Conservation (phyloP, 1,284 basidiomycete species). For the Cerrena zonata region DNA sequence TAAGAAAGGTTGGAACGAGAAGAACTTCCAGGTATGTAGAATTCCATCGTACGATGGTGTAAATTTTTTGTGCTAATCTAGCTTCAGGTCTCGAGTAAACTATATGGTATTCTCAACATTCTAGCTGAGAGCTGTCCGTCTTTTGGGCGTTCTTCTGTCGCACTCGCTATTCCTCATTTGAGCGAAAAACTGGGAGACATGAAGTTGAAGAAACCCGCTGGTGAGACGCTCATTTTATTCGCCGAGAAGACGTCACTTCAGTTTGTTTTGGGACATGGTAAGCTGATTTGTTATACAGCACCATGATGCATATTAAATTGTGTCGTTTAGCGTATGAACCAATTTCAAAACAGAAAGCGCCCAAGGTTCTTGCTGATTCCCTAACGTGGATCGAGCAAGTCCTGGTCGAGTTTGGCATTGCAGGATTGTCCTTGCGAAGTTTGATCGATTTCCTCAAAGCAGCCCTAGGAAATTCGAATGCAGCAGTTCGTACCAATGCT, state of each 20-base stretch:
- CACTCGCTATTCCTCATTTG: slow-evolving; percentile 79
- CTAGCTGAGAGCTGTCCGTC: slow-evolving; percentile 77
- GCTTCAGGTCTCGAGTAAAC: slow-evolving; percentile 76
- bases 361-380: slow-evolving; percentile 93
- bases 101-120: slow-evolving; percentile 71
- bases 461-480: slow-evolving; percentile 89
- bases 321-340: slow-evolving; percentile 75
- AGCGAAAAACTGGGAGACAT: slow-evolving; percentile 94
- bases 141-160: slow-evolving; percentile 83
- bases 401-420: slow-evolving; percentile 88
- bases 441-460: slow-evolving; percentile 89
- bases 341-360: slow-evolving; percentile 90
- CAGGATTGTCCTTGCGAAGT: slow-evolving; percentile 76
- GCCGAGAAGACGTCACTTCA: slow-evolving; percentile 92
- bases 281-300: slow-evolving; percentile 17
- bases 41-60: background rate
- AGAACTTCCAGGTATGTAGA: slow-evolving; percentile 86
- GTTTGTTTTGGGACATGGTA: slow-evolving; percentile 90
- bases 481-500: slow-evolving; percentile 89
- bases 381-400: slow-evolving; percentile 85
- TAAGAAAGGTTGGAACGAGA: slow-evolving; percentile 95
- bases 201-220: slow-evolving; percentile 96
- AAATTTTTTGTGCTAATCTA: no score
- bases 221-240: slow-evolving; percentile 77
- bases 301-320: background rate